Percentiles rank a stretch among this genome's conserved stretches.
phyloP scores from a whole-genome alignment of 2,329 filamentous ascomycete genomes.

The Teratosphaeria nubilosa region DNA sequence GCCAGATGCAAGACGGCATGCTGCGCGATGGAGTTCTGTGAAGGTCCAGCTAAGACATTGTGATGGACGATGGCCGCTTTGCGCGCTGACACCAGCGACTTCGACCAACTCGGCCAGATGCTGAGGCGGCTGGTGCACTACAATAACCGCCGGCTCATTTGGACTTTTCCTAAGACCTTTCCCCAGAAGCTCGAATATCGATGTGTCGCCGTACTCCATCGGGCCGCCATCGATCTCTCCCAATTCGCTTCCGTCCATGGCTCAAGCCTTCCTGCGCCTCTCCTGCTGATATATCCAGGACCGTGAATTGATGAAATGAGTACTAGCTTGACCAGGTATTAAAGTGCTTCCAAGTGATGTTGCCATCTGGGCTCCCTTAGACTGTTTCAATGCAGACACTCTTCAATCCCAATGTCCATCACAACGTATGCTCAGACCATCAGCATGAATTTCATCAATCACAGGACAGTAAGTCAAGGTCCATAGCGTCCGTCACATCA shows the following conservation, averaged over 20 bases:
- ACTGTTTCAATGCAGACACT: no score
- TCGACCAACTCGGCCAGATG: background rate
- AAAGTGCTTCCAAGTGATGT: no score
- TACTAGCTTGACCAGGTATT: no score
- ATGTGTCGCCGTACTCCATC: background rate
- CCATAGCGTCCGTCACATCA: no score
- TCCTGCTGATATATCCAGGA: no score
- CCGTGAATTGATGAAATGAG: no score
- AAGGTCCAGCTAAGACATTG: background rate
- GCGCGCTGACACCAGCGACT: background rate
- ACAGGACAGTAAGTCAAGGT: no score
- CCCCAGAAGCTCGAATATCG: background rate
- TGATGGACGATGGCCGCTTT: background rate
- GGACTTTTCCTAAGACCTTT: background rate
- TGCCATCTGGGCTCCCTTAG: no score
- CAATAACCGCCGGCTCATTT: slow-evolving; percentile 1
- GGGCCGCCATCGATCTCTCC: background rate
- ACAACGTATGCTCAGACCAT: no score
- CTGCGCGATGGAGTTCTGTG: background rate
- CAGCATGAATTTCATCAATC: no score
- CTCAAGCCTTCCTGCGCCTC: background rate
- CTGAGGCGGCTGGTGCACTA: background rate
- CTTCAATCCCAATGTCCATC: no score
- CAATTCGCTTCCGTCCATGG: background rate
- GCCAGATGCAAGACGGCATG: background rate